phyloP scores from a whole-genome alignment of 148 eudicot species.

The Nyssa sinensis region DNA sequence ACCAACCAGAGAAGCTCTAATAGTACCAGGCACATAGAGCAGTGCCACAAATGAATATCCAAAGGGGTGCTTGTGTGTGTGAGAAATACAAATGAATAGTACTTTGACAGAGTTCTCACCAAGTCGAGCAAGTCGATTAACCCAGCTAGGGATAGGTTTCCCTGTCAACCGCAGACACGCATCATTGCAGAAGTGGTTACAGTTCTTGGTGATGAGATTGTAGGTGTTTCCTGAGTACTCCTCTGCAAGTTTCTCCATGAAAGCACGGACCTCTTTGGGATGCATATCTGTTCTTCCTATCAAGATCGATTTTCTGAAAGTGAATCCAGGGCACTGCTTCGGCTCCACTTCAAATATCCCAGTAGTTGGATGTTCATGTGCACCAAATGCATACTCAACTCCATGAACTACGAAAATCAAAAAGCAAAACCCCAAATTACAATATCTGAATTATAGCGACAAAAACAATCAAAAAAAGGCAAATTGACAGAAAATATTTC shows the following conservation, averaged over 20 bases:
- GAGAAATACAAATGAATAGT: not conserved
- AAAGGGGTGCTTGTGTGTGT: not conserved
- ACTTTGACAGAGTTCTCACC: conserved; percentile 25
- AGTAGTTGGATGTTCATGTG: conserved; percentile 69
- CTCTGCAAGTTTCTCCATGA: conserved; percentile 67
- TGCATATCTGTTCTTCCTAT: conserved; percentile 75
- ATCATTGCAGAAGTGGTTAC: conserved; percentile 85
- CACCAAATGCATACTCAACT: conserved; percentile 77
- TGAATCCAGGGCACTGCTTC: conserved; percentile 72
- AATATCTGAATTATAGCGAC: not conserved
- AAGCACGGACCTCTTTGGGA: conserved; percentile 51
- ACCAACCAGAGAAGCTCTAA: not conserved
- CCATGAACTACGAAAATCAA: conserved; percentile 55
- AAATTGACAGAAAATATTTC: not conserved
- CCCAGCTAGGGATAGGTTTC: conserved; percentile 79
- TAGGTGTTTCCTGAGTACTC: conserved; percentile 65
- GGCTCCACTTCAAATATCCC: conserved; percentile 89
- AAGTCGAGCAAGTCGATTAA: conserved; percentile 45
- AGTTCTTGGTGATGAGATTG: conserved; percentile 72
- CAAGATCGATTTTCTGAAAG: conserved; percentile 75
- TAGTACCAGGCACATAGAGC: no score
- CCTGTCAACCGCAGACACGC: conserved; percentile 52
- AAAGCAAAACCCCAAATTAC: not conserved
- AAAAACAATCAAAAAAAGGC: not conserved
- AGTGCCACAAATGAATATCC: not conserved